These are phyloP conservation scores for Leucoagaricus sp. DNA, from an alignment of 1,284 basidiomycete species.

Conservation along the genomic window DNA sequence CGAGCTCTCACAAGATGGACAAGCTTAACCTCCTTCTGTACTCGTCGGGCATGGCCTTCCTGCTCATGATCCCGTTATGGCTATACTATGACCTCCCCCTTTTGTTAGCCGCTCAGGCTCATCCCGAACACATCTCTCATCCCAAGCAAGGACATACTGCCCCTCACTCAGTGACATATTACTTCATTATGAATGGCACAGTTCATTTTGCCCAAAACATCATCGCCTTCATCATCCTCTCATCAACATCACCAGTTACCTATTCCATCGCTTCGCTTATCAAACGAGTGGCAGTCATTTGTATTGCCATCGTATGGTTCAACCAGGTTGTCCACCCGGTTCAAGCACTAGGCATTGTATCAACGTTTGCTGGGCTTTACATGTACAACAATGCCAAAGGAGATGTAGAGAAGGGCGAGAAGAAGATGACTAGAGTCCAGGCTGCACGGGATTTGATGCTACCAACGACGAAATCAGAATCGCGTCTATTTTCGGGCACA, in stretches of 20 bases:
- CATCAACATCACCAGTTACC: conserved; percentile 96
- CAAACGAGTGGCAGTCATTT: conserved; percentile 98
- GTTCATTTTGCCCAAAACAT: conserved; percentile 98
- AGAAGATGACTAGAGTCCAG: conserved; percentile 83
- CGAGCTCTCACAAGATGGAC: conserved; percentile 80
- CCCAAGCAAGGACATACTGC: conserved; percentile 48
- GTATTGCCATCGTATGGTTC: conserved; percentile 98
- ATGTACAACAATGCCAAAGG: conserved; percentile 96
- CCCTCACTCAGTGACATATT: conserved; percentile 64
- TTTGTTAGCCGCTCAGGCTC: conserved; percentile 49
- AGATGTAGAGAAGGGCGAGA: conserved; percentile 93
- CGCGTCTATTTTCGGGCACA: conserved; percentile 45
- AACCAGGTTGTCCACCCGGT: conserved; percentile 83
- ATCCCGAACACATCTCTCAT: conserved; percentile 46
- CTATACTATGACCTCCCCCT: conserved; percentile 79
- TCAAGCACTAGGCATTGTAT: conserved; percentile 85
- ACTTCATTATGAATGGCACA: conserved; percentile 90
- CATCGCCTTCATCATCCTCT: conserved; percentile 94
- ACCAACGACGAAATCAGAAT: conserved; percentile 66
- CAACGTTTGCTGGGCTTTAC: conserved; percentile 92
- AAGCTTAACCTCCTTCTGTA: conserved; percentile 97
- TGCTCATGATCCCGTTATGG: conserved; percentile 96
- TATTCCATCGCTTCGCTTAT: conserved; percentile 98
- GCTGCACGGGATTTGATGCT: conserved; percentile 74
- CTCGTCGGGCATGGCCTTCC: conserved; percentile 91